Percentiles rank a stretch among this genome's conserved stretches.
Evolutionary conservation across 2,329 filamentous ascomycete species (phyloP).

Genomic region (Gnomoniopsis smithogilvyi): DNA sequence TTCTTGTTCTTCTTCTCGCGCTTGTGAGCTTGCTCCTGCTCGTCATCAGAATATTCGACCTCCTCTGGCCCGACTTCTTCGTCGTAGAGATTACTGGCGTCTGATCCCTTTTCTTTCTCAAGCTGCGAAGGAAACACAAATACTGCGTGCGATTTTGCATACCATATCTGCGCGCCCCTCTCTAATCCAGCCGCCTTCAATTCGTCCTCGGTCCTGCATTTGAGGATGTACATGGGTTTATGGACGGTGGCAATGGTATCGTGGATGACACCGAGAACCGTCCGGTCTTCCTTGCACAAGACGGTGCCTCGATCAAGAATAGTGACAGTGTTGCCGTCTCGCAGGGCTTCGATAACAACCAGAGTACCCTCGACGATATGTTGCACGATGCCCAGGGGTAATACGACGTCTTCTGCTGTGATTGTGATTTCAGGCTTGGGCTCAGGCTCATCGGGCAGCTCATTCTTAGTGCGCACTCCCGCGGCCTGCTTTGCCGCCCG

Average conservation of each 20-base stretch:
- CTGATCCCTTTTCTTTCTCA: slow-evolving; percentile 77
- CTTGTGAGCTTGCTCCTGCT: slow-evolving; percentile 84
- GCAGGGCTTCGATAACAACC: slow-evolving; percentile 74
- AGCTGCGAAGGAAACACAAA: slow-evolving; percentile 86
- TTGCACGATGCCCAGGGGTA: slow-evolving; percentile 71
- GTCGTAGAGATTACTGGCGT: slow-evolving; percentile 92
- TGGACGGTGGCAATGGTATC: slow-evolving; percentile 85
- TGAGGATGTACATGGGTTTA: slow-evolving; percentile 80
- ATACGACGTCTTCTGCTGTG: slow-evolving; percentile 72
- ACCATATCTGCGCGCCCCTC: slow-evolving; percentile 72
- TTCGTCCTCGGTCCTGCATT: slow-evolving; percentile 67
- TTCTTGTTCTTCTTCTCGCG: slow-evolving; percentile 65
- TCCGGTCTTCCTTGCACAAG: slow-evolving; percentile 72
- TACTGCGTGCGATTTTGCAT: slow-evolving; percentile 72
- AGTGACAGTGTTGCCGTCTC: slow-evolving; percentile 70
- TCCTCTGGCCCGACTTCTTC: slow-evolving; percentile 86
- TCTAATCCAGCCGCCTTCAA: slow-evolving; percentile 64
- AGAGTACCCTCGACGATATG: slow-evolving; percentile 71
- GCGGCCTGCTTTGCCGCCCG: slow-evolving; percentile 39
- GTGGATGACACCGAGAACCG: slow-evolving; percentile 75
- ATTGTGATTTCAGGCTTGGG: slow-evolving; percentile 78
- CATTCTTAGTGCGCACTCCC: slow-evolving; percentile 78
- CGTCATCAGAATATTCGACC: slow-evolving; percentile 94
- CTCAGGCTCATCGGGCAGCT: slow-evolving; percentile 60
- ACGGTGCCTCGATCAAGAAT: slow-evolving; percentile 83